Evolutionary conservation across 495 filamentous ascomycete genomes (phyloP), one percentile per base, ranked within the genome.

Genomic region (Hyaloscypha variabilis): DNA sequence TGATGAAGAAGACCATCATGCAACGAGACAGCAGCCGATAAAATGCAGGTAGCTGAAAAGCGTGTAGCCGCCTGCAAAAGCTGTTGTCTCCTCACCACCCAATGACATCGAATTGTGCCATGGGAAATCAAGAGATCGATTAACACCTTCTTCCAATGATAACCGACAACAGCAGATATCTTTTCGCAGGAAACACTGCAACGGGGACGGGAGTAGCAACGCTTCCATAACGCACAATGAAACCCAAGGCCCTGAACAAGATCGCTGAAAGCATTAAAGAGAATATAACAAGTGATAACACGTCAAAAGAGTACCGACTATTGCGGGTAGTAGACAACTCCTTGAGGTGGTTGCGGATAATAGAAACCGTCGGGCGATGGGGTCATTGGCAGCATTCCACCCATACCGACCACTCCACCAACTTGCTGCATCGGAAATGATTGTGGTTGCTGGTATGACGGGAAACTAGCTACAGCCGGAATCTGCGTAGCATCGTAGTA

Each of bases 401-500:
- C 90, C 85, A 92, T 90, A 29, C 85, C 90, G 54, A 89, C 84
- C 58, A 88, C 83, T 19, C 85, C 87, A 60, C 79, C 73, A 69
- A 68, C 74, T 70, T 71, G 72, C 34, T 72, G 72, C 69, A 78
- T 77, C 49, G 72, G 75, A 23, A 72, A 74, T 19, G 79, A 74
- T 50, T 69, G 86, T 62, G 79, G 79, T 28, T 81, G 68, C 24
- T 79, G 77, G 62, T 83, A 87, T 4, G 84, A 67, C 21, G 76
- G 79, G 62, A 83, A 84, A 2, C 73, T 75, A 30, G 82, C 76
- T 64, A 87, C 82, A 50, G 82, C 82, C 13, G 77, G 68, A 63
- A 92, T 78, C 74, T 95, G 90, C 11, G 88, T 82, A 31, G 90
- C 82, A 71, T 96, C 89, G 64, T 93, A 93, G 74, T 97, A 99